These are phyloP conservation scores for Colletotrichum eleusines DNA, from an alignment of 2,329 filamentous ascomycete species.

Conservation along the genomic window DNA sequence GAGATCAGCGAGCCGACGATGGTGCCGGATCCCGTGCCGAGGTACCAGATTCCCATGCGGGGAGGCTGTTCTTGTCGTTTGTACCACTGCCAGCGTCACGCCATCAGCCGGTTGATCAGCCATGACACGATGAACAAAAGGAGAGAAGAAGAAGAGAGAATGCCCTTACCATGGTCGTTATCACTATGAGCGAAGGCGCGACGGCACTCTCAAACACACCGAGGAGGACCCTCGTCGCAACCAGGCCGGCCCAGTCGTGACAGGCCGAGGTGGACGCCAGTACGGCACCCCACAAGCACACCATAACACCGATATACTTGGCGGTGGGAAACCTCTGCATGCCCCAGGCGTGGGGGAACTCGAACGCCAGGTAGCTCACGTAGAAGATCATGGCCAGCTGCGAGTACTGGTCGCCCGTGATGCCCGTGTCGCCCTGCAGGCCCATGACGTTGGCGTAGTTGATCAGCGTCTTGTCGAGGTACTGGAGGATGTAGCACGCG, in stretches of 20 bases:
- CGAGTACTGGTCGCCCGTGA: constrained; percentile 68
- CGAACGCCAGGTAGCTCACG: constrained; percentile 71
- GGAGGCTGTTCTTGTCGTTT: constrained; percentile 68
- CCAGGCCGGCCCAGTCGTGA: constrained; percentile 40
- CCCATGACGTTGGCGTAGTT: constrained; percentile 67
- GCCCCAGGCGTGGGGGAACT: constrained; percentile 67
- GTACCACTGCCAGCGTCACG: constrained; percentile 55
- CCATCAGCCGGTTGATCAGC: background rate
- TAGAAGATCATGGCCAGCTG: constrained; percentile 68
- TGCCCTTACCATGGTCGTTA: constrained; percentile 53
- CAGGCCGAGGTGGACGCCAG: constrained; percentile 50
- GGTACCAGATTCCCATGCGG: constrained; percentile 74
- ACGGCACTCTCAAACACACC: constrained; percentile 47
- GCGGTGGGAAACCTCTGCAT: constrained; percentile 59
- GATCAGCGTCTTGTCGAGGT: constrained; percentile 37
- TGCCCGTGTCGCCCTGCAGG: constrained; percentile 60
- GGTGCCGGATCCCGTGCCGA: constrained; percentile 69
- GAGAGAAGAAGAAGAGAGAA: too few species aligned
- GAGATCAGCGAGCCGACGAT: constrained; percentile 68
- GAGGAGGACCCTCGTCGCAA: constrained; percentile 43
- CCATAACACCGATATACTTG: constrained; percentile 41
- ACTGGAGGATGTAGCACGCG: constrained; percentile 35
- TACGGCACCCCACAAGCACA: constrained; percentile 59
- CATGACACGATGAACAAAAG: too few species aligned
- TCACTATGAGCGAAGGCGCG: constrained; percentile 59